These are phyloP conservation scores for Acarospora socialis DNA, from an alignment of 2,329 filamentous ascomycete genomes.

Conservation along the genomic window DNA sequence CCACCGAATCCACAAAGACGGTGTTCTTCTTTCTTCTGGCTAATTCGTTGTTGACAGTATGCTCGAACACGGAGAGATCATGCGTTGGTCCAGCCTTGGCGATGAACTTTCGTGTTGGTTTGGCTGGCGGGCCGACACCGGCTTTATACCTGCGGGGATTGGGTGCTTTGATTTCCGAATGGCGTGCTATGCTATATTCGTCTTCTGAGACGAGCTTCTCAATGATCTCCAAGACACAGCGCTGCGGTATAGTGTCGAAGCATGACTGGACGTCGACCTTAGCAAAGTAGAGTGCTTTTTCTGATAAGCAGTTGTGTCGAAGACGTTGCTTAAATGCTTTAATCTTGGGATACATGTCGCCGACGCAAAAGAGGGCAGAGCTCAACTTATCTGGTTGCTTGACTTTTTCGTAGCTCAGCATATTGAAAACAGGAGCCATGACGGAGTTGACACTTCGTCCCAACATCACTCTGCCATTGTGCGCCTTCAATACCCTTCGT, in stretches of 20 bases:
- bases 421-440: constrained; percentile 58
- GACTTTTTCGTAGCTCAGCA: constrained; percentile 62
- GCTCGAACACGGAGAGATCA: constrained; percentile 32
- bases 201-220: constrained; percentile 39
- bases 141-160: constrained; percentile 18
- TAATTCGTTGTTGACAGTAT: constrained; percentile 25
- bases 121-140: constrained; percentile 12
- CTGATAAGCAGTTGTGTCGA: constrained; percentile 18
- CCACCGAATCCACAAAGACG: constrained; percentile 60
- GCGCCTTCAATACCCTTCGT: constrained; percentile 41
- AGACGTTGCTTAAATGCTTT: constrained; percentile 50
- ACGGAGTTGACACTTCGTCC: constrained; percentile 55
- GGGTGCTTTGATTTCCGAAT: constrained; percentile 53
- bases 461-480: constrained; percentile 40
- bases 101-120: constrained; percentile 34
- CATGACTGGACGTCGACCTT: constrained; percentile 87
- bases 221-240: constrained; percentile 54
- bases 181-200: constrained; percentile 57
- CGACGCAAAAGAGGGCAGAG: constrained; percentile 64
- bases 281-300: constrained; percentile 58
- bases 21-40: constrained; percentile 45
- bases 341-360: constrained; percentile 63
- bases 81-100: constrained; percentile 33
- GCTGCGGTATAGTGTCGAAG: constrained; percentile 90
- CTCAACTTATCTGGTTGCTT: constrained; percentile 51